A percentile compares a stretch with the other conserved stretches of the same genome.
These are phyloP conservation scores for Mimosa bimucronata DNA, from an alignment of 306 rosid genomes.

Conservation along the genomic window DNA sequence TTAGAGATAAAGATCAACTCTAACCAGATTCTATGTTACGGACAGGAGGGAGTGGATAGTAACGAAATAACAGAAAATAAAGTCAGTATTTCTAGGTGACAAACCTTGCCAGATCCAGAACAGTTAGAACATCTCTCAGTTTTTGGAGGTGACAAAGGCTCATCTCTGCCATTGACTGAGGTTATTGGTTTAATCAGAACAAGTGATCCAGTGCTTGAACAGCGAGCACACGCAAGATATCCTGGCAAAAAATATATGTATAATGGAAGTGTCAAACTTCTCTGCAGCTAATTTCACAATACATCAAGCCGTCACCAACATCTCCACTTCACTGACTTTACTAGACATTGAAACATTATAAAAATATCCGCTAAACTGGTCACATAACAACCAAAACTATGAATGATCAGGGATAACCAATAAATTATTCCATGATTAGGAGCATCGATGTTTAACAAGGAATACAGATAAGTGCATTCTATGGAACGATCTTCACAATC, in stretches of 20 bases:
- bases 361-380: slow-evolving; percentile 5
- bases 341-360: neutral
- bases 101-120: slow-evolving; percentile 97
- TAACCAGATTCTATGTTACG: no score
- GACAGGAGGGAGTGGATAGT: neutral
- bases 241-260: slow-evolving; percentile 49
- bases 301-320: neutral
- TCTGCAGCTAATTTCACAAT: slow-evolving; percentile 23
- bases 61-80: neutral
- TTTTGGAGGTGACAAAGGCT: slow-evolving; percentile 73
- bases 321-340: slow-evolving; percentile 14
- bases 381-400: neutral
- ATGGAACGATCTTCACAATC: slow-evolving; percentile 11
- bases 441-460: slow-evolving; percentile 5
- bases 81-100: slow-evolving; percentile 28
- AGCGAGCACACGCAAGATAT: slow-evolving; percentile 96
- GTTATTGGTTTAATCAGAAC: slow-evolving; percentile 77
- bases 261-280: slow-evolving; percentile 21
- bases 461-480: neutral
- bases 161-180: slow-evolving; percentile 51
- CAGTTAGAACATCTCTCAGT: slow-evolving; percentile 92
- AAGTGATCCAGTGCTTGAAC: slow-evolving; percentile 81
- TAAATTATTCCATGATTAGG: neutral
- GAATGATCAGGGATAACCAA: neutral
- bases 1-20: no score